Base-by-base conservation (phyloP, 2,329 filamentous ascomycete species). In the Rhinocladiella similis region DNA sequence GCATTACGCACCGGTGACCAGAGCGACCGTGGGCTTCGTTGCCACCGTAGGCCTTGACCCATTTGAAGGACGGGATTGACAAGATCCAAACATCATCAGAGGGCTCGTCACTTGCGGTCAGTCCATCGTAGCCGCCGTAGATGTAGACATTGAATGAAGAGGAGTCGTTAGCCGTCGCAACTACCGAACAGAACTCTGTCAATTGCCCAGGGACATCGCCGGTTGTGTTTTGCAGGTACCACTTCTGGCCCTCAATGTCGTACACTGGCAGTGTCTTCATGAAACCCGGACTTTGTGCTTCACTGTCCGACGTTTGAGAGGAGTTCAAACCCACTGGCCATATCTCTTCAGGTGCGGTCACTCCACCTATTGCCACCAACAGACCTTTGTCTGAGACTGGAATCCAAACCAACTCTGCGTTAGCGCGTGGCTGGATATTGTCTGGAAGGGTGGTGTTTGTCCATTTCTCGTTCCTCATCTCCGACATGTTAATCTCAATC, bases 371-470 rank as follows among this genome's bases (percentile, higher is more conserved):
- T 2, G 68, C 70, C 5, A 76, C 66, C 2, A 77, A 57, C 2
- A 70, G 63, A 2, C 74, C 74, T 1, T 65, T 64, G 1, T 70
- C 64, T 1, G 72, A 70, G 0, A 74, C 70, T 5, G 74, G 74
- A 6, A 76, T 62, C 86, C 87, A 91, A 1, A 88, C 84, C 1
- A 88, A 74, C 56, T 88, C 86, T 0, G 85, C 78, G 62, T 82
- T 84, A 3, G 85, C 83, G 14, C 88, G 80, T 1, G 80, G 80
- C 3, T 73, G 69, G 5, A 87, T 73, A 3, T 67, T 61, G 0
- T 64, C 39, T 0, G 81, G 80, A 2, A 90, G 67, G 0, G 83
- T 82, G 1, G 49, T 61, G 62, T 89, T 89, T 5, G 64, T 70
- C 83, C 86, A 90, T 3, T 63, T 74, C 55, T 82, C 79, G 0